Conservation (phyloP, 148 eudicot species). For the Cornus kousa region DNA sequence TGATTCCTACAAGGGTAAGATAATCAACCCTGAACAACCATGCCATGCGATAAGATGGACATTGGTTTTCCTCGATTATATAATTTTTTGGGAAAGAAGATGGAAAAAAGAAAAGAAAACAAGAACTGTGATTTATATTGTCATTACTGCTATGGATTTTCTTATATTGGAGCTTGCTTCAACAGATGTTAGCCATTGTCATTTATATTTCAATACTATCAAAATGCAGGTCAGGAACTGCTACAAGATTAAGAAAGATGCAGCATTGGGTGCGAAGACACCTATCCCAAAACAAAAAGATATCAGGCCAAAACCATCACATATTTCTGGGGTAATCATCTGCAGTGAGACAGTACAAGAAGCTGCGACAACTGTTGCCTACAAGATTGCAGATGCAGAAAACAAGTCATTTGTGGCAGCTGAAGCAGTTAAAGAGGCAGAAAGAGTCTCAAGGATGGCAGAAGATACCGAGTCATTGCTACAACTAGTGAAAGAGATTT, state of each 20-base stretch:
- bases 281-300: constrained; percentile 20
- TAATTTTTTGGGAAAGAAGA: neutral
- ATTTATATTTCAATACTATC: neutral
- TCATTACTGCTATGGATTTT: neutral
- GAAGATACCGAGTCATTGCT: constrained; percentile 15
- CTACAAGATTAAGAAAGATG: constrained; percentile 19
- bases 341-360: constrained; percentile 15
- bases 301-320: neutral
- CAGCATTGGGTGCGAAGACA: constrained; percentile 11
- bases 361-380: constrained; percentile 22
- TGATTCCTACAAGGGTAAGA: no score
- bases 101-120: neutral
- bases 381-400: constrained; percentile 27
- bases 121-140: neutral
- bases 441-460: constrained; percentile 25
- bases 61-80: neutral
- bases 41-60: neutral
- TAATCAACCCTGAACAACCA: neutral
- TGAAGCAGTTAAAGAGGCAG: constrained; percentile 26
- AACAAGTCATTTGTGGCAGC: constrained; percentile 24
- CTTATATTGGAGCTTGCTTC: neutral
- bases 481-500: constrained; percentile 5
- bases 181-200: neutral
- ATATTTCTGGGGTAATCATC: neutral
- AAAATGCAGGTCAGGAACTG: constrained; percentile 18